A percentile compares a stretch with the other conserved stretches of the same genome.
phyloP scores from a whole-genome alignment of 306 rosid species.

The Casuarina equisetifolia region DNA sequence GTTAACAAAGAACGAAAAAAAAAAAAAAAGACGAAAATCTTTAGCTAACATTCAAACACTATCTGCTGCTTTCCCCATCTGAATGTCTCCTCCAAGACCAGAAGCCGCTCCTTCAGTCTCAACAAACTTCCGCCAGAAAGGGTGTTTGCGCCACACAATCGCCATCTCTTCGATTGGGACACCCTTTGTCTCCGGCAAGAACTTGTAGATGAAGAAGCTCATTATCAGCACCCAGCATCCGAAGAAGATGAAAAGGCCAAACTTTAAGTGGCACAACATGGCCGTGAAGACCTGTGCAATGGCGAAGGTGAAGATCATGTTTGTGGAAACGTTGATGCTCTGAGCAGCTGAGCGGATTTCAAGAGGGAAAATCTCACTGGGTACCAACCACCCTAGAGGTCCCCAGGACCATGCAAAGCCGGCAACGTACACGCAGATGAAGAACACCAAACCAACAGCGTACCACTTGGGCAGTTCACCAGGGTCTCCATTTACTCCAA shows the following conservation, averaged over 20 bases:
- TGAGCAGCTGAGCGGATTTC: constrained; percentile 73
- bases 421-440: constrained; percentile 56
- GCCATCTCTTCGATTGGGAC: constrained; percentile 73
- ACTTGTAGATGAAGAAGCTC: constrained; percentile 52
- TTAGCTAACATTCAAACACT: neutral
- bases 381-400: constrained; percentile 81
- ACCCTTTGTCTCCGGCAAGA: constrained; percentile 70
- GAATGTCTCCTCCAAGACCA: neutral
- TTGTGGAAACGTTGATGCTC: constrained; percentile 48
- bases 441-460: constrained; percentile 40
- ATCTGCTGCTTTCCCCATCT: neutral
- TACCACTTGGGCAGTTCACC: constrained; percentile 51
- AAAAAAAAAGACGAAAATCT: neutral
- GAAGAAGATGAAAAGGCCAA: constrained; percentile 67
- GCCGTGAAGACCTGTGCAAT: constrained; percentile 65
- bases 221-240: constrained; percentile 50
- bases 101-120: neutral
- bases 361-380: constrained; percentile 69
- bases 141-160: constrained; percentile 54
- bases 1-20: too few relatives aligned
- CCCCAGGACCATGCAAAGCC: constrained; percentile 92
- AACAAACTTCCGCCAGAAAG: constrained; percentile 56
- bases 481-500: constrained; percentile 60
- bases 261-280: constrained; percentile 71
- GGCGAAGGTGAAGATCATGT: constrained; percentile 68